These are phyloP conservation scores for Rhodotorula sp. DNA, from an alignment of 1,284 basidiomycete species.

Conservation along the genomic window DNA sequence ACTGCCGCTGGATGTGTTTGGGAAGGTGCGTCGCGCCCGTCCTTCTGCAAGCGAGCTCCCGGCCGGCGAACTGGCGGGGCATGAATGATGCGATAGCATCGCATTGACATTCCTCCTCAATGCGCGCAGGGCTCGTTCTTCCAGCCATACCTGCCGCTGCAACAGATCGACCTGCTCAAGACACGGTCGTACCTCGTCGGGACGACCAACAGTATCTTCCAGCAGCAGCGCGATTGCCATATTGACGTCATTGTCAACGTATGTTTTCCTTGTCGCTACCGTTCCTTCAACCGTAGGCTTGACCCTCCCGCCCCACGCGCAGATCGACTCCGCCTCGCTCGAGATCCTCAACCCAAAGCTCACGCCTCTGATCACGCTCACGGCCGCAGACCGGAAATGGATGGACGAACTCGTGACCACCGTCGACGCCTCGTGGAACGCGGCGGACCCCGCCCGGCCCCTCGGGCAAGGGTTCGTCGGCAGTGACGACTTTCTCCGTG, in stretches of 20 bases:
- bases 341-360: conserved; percentile 81
- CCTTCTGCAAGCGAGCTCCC: no score
- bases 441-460: conserved; percentile 61
- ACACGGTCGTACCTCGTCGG: conserved; percentile 79
- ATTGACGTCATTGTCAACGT: conserved; percentile 90
- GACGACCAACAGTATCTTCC: conserved; percentile 94
- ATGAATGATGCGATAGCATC: no score
- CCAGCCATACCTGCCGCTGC: conserved; percentile 94
- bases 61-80: no score
- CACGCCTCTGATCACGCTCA: conserved; percentile 75
- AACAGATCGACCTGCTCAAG: conserved; percentile 87
- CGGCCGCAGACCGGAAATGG: conserved; percentile 94
- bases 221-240: conserved; percentile 78
- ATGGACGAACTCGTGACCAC: conserved; percentile 78
- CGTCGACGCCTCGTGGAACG: conserved; percentile 77
- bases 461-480: conserved; percentile 79
- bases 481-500: conserved; percentile 85
- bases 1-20: conserved; percentile 71
- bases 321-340: conserved; percentile 81
- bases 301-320: neutral
- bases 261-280: conserved; percentile 45
- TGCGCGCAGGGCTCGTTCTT: conserved; percentile 78
- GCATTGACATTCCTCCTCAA: neutral
- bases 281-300: neutral
- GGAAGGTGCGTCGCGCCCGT: conserved; percentile 47